Percentiles rank a stretch among this genome's conserved stretches.
Evolutionary conservation across 208 protist genomes (phyloP).

Genomic region (Acanthamoeba lenticulata): DNA sequence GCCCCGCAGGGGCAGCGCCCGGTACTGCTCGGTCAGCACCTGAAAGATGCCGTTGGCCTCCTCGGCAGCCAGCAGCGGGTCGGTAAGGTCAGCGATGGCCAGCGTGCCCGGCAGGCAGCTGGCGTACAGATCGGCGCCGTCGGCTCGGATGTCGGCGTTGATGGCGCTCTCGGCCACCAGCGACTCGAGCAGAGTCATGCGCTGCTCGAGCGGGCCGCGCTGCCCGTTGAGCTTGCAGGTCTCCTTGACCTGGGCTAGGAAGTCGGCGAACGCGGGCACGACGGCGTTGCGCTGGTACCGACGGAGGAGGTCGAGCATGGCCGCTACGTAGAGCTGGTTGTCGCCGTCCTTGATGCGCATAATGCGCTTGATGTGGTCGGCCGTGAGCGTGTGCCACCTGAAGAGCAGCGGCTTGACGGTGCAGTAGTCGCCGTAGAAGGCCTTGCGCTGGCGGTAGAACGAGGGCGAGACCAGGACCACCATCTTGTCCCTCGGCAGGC

Average conservation of each 20-base stretch:
- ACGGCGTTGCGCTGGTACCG: neutral
- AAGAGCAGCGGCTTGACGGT: conserved; percentile 57
- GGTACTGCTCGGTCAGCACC: conserved; percentile 61
- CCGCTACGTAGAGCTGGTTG: conserved; percentile 1
- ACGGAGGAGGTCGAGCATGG: conserved; percentile 28
- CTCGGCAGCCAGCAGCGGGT: conserved; percentile 42
- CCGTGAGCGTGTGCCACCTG: conserved; percentile 45
- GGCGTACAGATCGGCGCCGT: neutral
- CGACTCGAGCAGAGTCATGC: neutral
- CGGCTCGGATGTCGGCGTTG: neutral
- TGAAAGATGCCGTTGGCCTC: conserved; percentile 68
- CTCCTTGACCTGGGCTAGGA: neutral
- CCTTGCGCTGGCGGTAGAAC: conserved; percentile 52
- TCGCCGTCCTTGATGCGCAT: conserved; percentile 61
- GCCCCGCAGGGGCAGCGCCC: neutral
- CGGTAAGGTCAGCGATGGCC: conserved; percentile 57
- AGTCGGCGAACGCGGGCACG: neutral
- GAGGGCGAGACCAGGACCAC: conserved; percentile 54
- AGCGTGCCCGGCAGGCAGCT: neutral
- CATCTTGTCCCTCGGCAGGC: neutral
- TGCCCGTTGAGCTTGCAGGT: neutral
- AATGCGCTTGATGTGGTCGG: conserved; percentile 47
- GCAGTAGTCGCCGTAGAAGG: conserved; percentile 40
- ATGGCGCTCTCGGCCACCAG: neutral
- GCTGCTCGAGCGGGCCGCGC: neutral